Conservation (phyloP, 257 asterid genomes). For the Solanum appendiculatum region DNA sequence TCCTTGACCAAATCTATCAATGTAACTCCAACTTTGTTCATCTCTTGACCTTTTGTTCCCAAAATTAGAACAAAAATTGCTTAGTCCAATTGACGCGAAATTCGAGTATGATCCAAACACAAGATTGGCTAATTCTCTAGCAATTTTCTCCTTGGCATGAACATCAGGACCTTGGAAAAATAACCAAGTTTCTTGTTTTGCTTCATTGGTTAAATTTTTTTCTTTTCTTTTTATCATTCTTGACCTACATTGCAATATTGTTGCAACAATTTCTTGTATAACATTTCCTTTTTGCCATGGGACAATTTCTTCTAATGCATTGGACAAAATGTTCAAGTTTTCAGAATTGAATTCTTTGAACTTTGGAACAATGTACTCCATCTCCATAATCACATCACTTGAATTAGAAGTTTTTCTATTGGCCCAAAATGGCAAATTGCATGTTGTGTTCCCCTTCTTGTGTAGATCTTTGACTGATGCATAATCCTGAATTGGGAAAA, state of each 20-base stretch:
- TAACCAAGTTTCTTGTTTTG: slow-evolving; percentile 71
- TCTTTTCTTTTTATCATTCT: slow-evolving; percentile 45
- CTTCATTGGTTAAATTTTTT: neutral
- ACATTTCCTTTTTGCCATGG: slow-evolving; percentile 44
- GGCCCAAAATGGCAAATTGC: neutral
- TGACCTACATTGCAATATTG: slow-evolving; percentile 66
- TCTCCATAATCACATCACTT: neutral
- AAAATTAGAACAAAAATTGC: slow-evolving; percentile 28
- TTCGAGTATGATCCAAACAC: slow-evolving; percentile 63
- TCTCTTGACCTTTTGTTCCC: slow-evolving; percentile 49
- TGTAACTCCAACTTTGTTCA: slow-evolving; percentile 35
- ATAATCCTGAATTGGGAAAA: neutral
- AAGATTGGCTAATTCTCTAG: slow-evolving; percentile 54
- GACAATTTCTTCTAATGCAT: slow-evolving; percentile 52
- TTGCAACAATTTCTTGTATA: slow-evolving; percentile 47
- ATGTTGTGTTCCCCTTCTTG: neutral
- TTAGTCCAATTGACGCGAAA: slow-evolving; percentile 26
- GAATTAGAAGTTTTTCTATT: neutral
- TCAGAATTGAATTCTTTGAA: slow-evolving; percentile 27
- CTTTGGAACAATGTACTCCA: neutral
- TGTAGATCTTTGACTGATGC: neutral
- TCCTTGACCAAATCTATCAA: slow-evolving; percentile 35
- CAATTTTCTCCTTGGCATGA: slow-evolving; percentile 48
- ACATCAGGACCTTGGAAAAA: slow-evolving; percentile 51
- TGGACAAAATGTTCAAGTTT: slow-evolving; percentile 45